phyloP scores from a whole-genome alignment of 768 basidiomycete species.

The Daedaleopsis nitida region DNA sequence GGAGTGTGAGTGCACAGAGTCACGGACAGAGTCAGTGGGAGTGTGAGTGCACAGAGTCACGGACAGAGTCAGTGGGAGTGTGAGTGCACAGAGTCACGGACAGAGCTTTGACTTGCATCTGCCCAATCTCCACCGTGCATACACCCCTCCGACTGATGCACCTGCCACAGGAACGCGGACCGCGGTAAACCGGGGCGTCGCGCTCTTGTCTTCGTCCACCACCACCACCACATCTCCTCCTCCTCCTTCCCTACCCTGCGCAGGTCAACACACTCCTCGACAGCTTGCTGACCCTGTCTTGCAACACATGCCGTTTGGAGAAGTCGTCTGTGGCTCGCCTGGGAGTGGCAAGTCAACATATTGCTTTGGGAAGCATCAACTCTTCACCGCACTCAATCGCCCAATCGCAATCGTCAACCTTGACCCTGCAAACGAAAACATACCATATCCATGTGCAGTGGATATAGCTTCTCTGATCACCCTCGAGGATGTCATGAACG shows the following conservation, averaged over 20 bases:
- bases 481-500: conserved; percentile 83
- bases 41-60: too few relatives aligned
- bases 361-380: conserved; percentile 84
- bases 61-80: too few relatives aligned
- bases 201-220: not conserved
- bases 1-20: too few relatives aligned
- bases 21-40: too few relatives aligned
- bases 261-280: not conserved
- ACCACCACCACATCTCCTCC: not conserved
- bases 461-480: conserved; percentile 86
- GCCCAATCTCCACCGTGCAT: too few relatives aligned
- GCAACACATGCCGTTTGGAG: conserved; percentile 86
- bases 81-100: too few relatives aligned
- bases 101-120: too few relatives aligned
- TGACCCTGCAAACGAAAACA: conserved; percentile 89
- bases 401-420: conserved; percentile 93
- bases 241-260: not conserved
- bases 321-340: conserved; percentile 84
- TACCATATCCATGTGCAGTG: conserved; percentile 90
- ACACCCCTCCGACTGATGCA: too few relatives aligned
- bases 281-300: not conserved
- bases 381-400: conserved; percentile 83
- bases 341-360: conserved; percentile 90
- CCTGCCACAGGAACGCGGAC: too few relatives aligned
- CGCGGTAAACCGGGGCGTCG: too few relatives aligned